Evolutionary conservation across 331 rosid genomes (phyloP).

Genomic region (Malus hybrid): DNA sequence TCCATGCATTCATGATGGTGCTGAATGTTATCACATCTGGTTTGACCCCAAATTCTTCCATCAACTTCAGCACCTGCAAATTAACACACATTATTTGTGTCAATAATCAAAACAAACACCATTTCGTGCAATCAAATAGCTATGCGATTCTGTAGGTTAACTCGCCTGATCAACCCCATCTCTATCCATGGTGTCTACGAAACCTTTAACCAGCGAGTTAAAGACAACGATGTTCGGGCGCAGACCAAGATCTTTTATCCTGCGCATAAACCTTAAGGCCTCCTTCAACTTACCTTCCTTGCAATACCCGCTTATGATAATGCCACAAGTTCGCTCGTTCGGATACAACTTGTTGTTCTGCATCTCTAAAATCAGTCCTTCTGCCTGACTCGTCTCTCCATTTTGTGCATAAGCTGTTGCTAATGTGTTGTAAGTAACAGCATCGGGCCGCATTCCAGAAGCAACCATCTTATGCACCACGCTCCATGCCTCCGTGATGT

Average conservation of each 20-base stretch:
- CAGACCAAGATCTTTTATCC: constrained; percentile 51
- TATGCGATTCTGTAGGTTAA: background rate
- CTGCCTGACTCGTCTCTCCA: constrained; percentile 51
- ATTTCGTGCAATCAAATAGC: background rate
- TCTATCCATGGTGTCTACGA: constrained; percentile 58
- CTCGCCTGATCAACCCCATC: constrained; percentile 62
- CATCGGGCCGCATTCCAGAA: constrained; percentile 56
- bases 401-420: constrained; percentile 53
- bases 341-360: constrained; percentile 47
- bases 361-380: constrained; percentile 54
- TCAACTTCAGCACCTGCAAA: constrained; percentile 57
- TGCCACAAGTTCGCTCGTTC: constrained; percentile 47
- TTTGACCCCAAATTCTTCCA: constrained; percentile 50
- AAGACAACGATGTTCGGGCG: constrained; percentile 43
- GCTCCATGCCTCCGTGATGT: constrained; percentile 52
- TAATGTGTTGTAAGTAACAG: constrained; percentile 57
- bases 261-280: constrained; percentile 45
- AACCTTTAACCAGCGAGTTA: constrained; percentile 56
- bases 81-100: background rate
- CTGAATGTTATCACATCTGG: constrained; percentile 70
- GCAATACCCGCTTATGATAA: constrained; percentile 56
- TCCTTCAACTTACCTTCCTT: constrained; percentile 57
- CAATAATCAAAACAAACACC: background rate
- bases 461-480: constrained; percentile 43
- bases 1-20: constrained; percentile 73